Base-by-base conservation (phyloP, 2,329 filamentous ascomycete genomes). In the Coniochaeta sp. region DNA sequence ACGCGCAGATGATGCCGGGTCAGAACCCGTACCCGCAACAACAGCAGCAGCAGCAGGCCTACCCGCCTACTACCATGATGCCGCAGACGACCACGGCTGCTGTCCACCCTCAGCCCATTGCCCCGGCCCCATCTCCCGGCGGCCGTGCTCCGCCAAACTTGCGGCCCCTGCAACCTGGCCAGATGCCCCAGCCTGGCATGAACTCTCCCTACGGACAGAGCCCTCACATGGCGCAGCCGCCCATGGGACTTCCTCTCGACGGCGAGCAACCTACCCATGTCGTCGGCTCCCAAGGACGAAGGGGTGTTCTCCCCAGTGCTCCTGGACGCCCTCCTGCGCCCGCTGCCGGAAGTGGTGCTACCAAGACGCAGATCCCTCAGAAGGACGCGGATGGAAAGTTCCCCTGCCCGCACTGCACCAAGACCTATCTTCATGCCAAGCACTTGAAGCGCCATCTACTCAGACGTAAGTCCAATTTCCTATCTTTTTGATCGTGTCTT, bases 381-480 rank as follows among this genome's bases (percentile, higher is more conserved):
- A 96, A 97, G 76, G 92, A 97, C 69, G 90, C 91, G 8, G 92
- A 97, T 67, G 94, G 94, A 65, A 97, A 97, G 75, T 99, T 95
- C 66, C 92, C 94, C 54, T 99, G 94, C 73, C 91, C 91, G 63
- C 91, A 97, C 70, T 99, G 94, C 74, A 96, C 90, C 63, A 97
- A 97, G 78, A 96, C 91, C 6, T 99, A 99, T 67, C 78, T 97
- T 53, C 94, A 97, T 68, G 88, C 92, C 47, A 97, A 99, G 78
- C 94, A 97, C 72, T 72, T 97, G 62, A 97, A 97, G 81, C 87
- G 94, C 63, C 94, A 97, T 78, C 81, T 97, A 54, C 76, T 97
- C 61, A 81, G 94, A 79, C 94, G 92, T 96, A 81, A 91, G 91
- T 87, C 48, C 47, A 28, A 31, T 27, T 35, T 53, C 45, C 14